phyloP scores from a whole-genome alignment of 495 filamentous ascomycete species.

The Xylaria castorea region DNA sequence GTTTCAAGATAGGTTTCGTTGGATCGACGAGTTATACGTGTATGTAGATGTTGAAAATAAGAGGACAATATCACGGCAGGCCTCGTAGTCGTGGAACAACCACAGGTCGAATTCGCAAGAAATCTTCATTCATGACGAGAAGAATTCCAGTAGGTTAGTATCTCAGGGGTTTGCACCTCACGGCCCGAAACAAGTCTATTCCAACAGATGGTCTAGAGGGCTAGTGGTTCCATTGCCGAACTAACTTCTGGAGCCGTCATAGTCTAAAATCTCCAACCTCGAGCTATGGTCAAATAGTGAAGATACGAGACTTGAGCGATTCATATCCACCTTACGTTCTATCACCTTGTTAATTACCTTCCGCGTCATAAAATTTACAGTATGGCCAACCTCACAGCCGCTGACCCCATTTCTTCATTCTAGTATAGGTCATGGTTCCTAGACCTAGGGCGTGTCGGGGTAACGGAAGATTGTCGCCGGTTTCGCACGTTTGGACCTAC shows the following conservation, averaged over 20 bases:
- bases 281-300: not conserved
- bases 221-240: not conserved
- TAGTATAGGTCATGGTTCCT: not conserved
- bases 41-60: not conserved
- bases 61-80: not conserved
- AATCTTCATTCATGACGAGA: not conserved
- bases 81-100: not conserved
- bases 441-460: not conserved
- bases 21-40: not conserved
- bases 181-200: not conserved
- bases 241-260: conserved; percentile 5
- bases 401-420: not conserved
- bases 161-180: not conserved
- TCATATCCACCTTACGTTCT: not conserved
- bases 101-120: not conserved
- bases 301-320: not conserved
- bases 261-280: conserved; percentile 12
- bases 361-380: not conserved
- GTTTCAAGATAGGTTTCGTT: not conserved
- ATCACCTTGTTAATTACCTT: conserved; percentile 9
- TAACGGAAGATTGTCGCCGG: not conserved
- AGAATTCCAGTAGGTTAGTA: not conserved
- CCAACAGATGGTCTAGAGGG: not conserved
- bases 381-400: not conserved
- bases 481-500: not conserved